Percentiles rank a stretch among this genome's conserved stretches.
phyloP scores from a whole-genome alignment of 306 rosid genomes.

The Prinsepia uniflora region DNA sequence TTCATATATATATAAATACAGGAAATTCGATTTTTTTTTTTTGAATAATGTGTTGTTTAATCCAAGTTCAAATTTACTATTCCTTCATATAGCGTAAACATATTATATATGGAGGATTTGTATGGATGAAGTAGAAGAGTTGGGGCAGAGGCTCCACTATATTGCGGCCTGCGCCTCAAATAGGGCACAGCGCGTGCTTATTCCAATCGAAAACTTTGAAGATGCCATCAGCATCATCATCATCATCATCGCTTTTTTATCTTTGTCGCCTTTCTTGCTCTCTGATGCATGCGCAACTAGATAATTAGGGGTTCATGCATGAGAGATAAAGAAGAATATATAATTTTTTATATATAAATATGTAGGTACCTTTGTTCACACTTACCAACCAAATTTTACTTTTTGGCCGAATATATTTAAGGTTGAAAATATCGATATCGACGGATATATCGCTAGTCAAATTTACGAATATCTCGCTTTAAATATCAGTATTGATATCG shows the following conservation, averaged over 20 bases:
- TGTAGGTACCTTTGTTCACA: background rate
- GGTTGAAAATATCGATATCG: too few relatives aligned
- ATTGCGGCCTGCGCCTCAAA: slow-evolving; percentile 41
- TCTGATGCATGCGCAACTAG: background rate
- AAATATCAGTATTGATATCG: too few relatives aligned
- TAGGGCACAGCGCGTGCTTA: slow-evolving; percentile 67
- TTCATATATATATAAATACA: too few relatives aligned
- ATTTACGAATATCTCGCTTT: too few relatives aligned
- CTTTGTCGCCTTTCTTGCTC: background rate
- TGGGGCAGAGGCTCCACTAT: slow-evolving; percentile 36
- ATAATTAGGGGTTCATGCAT: background rate
- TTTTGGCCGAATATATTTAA: too few relatives aligned
- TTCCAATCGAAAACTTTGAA: slow-evolving; percentile 16
- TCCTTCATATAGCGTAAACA: too few relatives aligned
- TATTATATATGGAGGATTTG: too few relatives aligned
- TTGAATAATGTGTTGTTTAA: too few relatives aligned
- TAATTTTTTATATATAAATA: background rate
- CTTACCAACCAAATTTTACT: background rate
- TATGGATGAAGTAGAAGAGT: background rate
- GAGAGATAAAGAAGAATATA: background rate
- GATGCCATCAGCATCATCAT: slow-evolving; percentile 18
- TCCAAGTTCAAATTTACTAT: too few relatives aligned
- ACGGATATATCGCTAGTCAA: too few relatives aligned
- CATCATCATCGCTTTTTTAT: background rate
- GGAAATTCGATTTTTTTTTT: too few relatives aligned